phyloP scores from a whole-genome alignment of 768 basidiomycete species.

The Kondoa malvinella region DNA sequence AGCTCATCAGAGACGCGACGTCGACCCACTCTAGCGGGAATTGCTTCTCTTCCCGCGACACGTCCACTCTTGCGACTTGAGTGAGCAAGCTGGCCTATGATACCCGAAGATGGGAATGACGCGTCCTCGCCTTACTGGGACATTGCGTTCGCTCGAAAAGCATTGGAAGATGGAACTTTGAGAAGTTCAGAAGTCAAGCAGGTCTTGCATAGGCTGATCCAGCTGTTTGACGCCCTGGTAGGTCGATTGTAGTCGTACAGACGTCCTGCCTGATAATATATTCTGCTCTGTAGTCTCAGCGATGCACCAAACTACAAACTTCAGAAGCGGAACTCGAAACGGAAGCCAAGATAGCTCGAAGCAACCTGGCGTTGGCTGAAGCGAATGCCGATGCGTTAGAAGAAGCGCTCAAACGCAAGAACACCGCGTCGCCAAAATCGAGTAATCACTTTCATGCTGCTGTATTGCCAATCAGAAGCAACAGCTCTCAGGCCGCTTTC shows the following conservation, averaged over 20 bases:
- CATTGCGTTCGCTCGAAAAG: not conserved
- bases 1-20: no score
- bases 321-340: constrained; percentile 30
- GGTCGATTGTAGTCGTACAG: not conserved
- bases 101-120: not conserved
- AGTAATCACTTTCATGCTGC: constrained; percentile 5
- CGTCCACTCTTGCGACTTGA: no score
- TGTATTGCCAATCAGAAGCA: not conserved
- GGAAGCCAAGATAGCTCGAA: constrained; percentile 33
- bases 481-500: constrained; percentile 2
- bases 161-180: not conserved
- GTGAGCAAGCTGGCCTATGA: no score
- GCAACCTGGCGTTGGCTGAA: constrained; percentile 34
- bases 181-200: not conserved
- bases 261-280: not conserved
- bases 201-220: not conserved
- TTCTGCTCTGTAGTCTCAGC: not conserved
- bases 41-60: no score
- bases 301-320: constrained; percentile 23
- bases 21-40: no score
- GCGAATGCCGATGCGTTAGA: constrained; percentile 35
- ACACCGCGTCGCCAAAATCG: constrained; percentile 1
- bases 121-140: no score
- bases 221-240: constrained; percentile 3
- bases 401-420: constrained; percentile 29